Conservation (phyloP, 2,329 filamentous ascomycete genomes). For the Pseudofabraea citricarpa region DNA sequence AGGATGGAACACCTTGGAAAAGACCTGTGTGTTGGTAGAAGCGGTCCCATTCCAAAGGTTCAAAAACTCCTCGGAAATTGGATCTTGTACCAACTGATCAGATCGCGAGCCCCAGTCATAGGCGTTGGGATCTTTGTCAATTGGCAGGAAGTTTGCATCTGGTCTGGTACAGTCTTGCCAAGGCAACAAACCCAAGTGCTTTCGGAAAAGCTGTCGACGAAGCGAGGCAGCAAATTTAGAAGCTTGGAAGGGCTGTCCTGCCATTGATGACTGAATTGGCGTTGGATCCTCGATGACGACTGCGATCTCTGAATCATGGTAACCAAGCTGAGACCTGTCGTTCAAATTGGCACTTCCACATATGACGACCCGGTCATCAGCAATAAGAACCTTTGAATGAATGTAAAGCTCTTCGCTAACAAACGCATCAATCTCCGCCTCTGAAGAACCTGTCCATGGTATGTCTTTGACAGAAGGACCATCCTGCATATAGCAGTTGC, state of each 20-base stretch:
- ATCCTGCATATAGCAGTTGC: slow-evolving; percentile 76
- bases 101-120: slow-evolving; percentile 67
- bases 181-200: slow-evolving; percentile 81
- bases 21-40: slow-evolving; percentile 73
- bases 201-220: slow-evolving; percentile 81
- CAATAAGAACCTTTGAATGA: slow-evolving; percentile 70
- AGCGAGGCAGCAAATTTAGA: slow-evolving; percentile 74
- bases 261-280: slow-evolving; percentile 67
- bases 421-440: slow-evolving; percentile 54
- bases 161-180: slow-evolving; percentile 64
- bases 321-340: slow-evolving; percentile 69
- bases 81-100: slow-evolving; percentile 68
- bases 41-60: slow-evolving; percentile 71
- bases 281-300: slow-evolving; percentile 79
- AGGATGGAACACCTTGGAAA: slow-evolving; percentile 75
- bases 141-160: slow-evolving; percentile 72
- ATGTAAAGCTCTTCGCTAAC: slow-evolving; percentile 60
- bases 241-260: slow-evolving; percentile 65
- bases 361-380: slow-evolving; percentile 76
- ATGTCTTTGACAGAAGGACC: slow-evolving; percentile 62
- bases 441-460: slow-evolving; percentile 49
- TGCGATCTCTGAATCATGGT: slow-evolving; percentile 86
- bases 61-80: slow-evolving; percentile 63
- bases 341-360: slow-evolving; percentile 65
- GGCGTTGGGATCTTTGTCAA: slow-evolving; percentile 64